These are phyloP conservation scores for Clavariopsis aquatica DNA, from an alignment of 495 filamentous ascomycete genomes.

Conservation along the genomic window DNA sequence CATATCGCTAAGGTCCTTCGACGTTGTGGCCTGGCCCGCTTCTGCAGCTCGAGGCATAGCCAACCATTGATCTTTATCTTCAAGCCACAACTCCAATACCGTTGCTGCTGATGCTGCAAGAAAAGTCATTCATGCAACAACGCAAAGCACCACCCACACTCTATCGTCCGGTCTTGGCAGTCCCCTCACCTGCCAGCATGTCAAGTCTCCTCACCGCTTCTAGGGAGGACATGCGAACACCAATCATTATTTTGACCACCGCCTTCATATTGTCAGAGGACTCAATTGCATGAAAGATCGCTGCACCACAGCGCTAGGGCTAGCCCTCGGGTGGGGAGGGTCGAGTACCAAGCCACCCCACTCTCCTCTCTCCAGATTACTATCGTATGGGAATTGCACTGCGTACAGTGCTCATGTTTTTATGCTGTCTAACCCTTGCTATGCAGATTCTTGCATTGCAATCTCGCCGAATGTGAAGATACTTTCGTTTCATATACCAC, in stretches of 20 bases:
- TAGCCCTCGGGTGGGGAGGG: background rate
- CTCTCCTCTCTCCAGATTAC: background rate
- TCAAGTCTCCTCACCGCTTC: constrained; percentile 29
- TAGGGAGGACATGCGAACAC: background rate
- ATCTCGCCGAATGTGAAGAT: background rate
- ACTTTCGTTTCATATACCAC: background rate
- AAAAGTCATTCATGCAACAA: background rate
- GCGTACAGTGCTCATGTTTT: background rate
- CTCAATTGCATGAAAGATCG: background rate
- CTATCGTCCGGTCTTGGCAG: constrained; percentile 20
- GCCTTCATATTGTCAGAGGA: background rate
- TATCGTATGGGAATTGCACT: background rate
- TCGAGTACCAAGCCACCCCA: background rate
- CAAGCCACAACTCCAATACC: background rate
- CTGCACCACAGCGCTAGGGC: background rate
- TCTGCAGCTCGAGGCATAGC: background rate
- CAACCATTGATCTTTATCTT: background rate
- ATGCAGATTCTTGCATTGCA: background rate
- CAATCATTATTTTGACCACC: background rate
- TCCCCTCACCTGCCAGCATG: constrained; percentile 27
- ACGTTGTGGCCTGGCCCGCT: background rate
- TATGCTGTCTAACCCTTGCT: background rate
- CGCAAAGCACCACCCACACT: background rate
- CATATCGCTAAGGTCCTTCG: background rate
- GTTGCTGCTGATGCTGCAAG: constrained; percentile 11